phyloP scores from a whole-genome alignment of 2,329 filamentous ascomycete genomes.

The Bipolaris gigantea region DNA sequence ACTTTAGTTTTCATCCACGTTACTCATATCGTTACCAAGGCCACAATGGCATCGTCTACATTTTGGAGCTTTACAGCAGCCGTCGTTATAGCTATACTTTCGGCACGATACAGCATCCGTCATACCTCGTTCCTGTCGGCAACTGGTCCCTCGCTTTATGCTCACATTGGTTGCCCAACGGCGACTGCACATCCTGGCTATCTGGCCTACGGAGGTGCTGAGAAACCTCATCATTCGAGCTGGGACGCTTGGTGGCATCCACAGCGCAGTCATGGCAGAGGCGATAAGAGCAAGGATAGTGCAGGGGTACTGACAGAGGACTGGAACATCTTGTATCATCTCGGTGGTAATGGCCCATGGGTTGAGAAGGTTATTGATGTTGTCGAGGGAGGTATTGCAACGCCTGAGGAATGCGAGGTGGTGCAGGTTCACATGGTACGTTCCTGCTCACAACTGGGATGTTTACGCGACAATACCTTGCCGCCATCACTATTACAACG shows the following conservation, averaged over 20 bases:
- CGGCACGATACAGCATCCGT: background rate
- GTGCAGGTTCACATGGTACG: constrained; percentile 62
- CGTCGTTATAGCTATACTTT: constrained; percentile 6
- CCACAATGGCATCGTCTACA: constrained; percentile 4
- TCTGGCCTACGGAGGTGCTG: constrained; percentile 29
- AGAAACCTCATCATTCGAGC: constrained; percentile 38
- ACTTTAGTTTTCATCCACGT: background rate
- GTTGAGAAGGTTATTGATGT: constrained; percentile 52
- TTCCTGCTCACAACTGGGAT: background rate
- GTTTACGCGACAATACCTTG: too few species aligned
- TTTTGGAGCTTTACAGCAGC: background rate
- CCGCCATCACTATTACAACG: too few species aligned
- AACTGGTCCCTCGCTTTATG: constrained; percentile 4
- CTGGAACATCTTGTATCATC: constrained; percentile 57
- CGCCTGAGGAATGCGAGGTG: constrained; percentile 54
- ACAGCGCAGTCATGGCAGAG: constrained; percentile 16
- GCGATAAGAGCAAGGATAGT: constrained; percentile 17
- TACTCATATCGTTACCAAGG: background rate
- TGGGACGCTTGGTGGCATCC: constrained; percentile 44
- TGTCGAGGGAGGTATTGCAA: constrained; percentile 46
- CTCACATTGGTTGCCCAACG: constrained; percentile 1
- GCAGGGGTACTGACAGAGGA: constrained; percentile 35
- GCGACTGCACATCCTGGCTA: constrained; percentile 19
- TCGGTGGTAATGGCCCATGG: constrained; percentile 61
- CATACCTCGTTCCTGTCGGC: background rate